Conservation (phyloP, 805 yeast species). For the Ogataea corticis region DNA sequence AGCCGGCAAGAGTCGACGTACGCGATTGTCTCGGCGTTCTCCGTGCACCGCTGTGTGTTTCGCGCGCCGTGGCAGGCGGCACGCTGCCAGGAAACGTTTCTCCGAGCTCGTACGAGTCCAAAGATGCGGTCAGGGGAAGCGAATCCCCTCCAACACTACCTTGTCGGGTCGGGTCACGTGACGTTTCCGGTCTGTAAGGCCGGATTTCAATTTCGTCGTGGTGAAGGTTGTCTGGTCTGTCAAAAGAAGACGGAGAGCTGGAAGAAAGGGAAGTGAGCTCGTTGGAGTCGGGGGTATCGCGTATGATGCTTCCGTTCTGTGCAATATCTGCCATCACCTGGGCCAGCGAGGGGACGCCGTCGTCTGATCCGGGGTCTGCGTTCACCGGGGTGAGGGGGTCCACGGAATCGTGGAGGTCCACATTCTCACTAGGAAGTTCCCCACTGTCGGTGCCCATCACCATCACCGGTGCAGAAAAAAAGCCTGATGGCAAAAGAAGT, state of each 20-base stretch:
- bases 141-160: background rate
- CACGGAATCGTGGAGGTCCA: no score
- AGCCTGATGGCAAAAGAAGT: no score
- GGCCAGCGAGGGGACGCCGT: no score
- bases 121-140: background rate
- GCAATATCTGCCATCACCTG: no score
- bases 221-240: background rate
- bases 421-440: no score
- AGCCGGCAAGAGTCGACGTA: conserved; percentile 7
- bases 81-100: background rate
- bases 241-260: background rate
- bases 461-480: no score
- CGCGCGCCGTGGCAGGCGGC: background rate
- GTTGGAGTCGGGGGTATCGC: no score
- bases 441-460: no score
- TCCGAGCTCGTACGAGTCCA: conserved; percentile 1
- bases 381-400: no score
- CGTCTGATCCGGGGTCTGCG: no score
- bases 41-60: background rate
- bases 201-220: background rate
- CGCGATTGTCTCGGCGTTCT: conserved; percentile 2
- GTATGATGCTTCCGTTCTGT: no score
- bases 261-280: background rate
- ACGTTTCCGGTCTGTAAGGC: background rate
- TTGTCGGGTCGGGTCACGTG: background rate